A percentile compares a stretch with the other conserved stretches of the same genome.
phyloP scores from a whole-genome alignment of 257 asterid species.

The Ajuga chamaepitys region DNA sequence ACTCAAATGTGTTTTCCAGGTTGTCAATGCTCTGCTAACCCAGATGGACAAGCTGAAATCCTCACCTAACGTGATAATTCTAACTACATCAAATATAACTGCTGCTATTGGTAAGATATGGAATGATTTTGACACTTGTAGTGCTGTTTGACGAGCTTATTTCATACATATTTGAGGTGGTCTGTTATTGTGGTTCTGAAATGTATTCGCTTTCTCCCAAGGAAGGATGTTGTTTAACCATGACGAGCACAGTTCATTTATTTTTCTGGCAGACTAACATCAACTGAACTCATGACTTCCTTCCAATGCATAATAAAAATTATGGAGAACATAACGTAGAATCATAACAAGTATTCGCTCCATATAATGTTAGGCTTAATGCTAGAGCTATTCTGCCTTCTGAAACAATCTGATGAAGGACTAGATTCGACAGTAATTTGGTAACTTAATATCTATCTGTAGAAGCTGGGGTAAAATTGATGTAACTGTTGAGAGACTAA shows the following conservation, averaged over 20 bases:
- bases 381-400: too few relatives aligned
- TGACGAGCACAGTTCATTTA: too few relatives aligned
- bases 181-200: neutral
- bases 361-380: neutral
- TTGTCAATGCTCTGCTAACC: constrained; percentile 92
- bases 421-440: neutral
- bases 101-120: constrained; percentile 85
- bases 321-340: neutral
- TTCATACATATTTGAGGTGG: neutral
- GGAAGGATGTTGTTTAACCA: too few relatives aligned
- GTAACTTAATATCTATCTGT: neutral
- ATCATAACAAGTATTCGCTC: neutral
- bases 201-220: neutral
- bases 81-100: constrained; percentile 95
- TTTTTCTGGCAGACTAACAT: too few relatives aligned
- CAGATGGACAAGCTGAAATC: constrained; percentile 93
- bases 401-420: neutral
- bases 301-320: neutral
- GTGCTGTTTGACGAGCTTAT: neutral
- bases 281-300: neutral
- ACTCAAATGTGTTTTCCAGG: constrained; percentile 48
- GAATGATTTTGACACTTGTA: neutral
- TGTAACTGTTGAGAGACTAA: neutral
- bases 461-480: neutral
- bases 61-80: constrained; percentile 80